Conservation (phyloP, 306 rosid species). For the Albizia julibrissin region DNA sequence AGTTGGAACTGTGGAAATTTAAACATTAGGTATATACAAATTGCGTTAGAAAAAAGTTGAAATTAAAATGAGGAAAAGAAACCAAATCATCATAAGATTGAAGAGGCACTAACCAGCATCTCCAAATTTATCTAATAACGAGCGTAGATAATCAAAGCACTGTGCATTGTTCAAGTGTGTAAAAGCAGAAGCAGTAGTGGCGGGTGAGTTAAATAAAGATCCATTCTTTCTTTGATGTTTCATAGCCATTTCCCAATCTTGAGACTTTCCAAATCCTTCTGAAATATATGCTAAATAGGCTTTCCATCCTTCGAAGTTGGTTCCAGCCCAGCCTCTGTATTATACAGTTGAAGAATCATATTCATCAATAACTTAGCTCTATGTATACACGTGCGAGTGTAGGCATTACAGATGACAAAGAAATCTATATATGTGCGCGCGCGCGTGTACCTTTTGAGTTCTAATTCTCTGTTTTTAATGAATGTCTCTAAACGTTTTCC, state of each 20-base stretch:
- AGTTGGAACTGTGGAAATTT: conserved; percentile 67
- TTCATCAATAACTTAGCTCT: not conserved
- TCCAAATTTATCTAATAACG: conserved; percentile 51
- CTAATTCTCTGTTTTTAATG: not conserved
- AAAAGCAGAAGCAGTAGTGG: conserved; percentile 58
- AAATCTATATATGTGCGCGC: no score
- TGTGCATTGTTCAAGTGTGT: conserved; percentile 39
- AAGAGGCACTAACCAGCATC: conserved; percentile 41
- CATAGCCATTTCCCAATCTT: conserved; percentile 54
- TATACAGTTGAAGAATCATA: not conserved
- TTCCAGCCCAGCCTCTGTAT: conserved; percentile 30
- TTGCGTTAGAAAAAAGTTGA: not conserved
- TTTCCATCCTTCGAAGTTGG: conserved; percentile 47
- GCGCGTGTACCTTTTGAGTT: no score
- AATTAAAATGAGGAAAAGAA: not conserved
- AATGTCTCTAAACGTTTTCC: not conserved
- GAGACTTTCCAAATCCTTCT: conserved; percentile 53
- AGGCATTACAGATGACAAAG: not conserved
- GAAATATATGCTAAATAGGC: conserved; percentile 58
- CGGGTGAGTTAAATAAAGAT: conserved; percentile 55
- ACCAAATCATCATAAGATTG: not conserved
- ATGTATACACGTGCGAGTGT: not conserved
- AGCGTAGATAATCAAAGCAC: conserved; percentile 47
- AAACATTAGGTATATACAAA: not conserved
- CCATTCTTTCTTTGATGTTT: conserved; percentile 65